Base-by-base conservation (phyloP, 106 monocot species). In the Chionographis japonica region DNA sequence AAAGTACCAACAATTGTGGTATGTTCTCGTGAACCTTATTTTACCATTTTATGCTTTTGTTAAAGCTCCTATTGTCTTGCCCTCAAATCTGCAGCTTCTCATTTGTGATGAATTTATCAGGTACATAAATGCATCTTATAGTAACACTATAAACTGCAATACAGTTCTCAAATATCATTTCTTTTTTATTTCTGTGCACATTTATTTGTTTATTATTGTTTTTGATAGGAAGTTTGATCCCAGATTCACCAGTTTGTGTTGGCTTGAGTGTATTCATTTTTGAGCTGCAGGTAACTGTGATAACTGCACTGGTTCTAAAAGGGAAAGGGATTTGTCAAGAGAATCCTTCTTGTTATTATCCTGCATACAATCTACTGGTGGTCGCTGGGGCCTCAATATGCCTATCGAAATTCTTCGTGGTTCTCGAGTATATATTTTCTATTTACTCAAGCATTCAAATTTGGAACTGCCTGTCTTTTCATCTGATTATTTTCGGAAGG, bases 361-460 rank as follows among this genome's bases (percentile, higher is more conserved):
- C 63, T 98, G 92, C 66, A 83, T 93, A 73, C 65, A 79, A 67
- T 90, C 89, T 61, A 93, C 86, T 75, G 87, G 92, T 49, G 93
- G 87, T 52, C 78, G 79, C 14, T 98, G 86, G 83, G 98, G 98
- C 19, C 87, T 93, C 56, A 93, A 89, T 69, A 80, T 98, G 92
- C 98, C 98, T 17, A 74, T 98, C 58, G 98, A 93, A 59, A 60
- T 98, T 79, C 89, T 98, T 68, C 89, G 98, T 79, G 98, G 98
- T 80, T 93, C 93, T 72, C 89, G 79, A 69, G 98, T 98, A 92
- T 51, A 2, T 54, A 13, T 61, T 43, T 58, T 19, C 37, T 13
- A 54, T 40, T 27, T 27, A 27, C 40, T 19, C 4, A 61, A 17
- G 57, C 42, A 9, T 43, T 42, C 27, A 2, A 9, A 27, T 27